Evolutionary conservation across 768 basidiomycete species (phyloP).

Genomic region (Tricholomella constricta): DNA sequence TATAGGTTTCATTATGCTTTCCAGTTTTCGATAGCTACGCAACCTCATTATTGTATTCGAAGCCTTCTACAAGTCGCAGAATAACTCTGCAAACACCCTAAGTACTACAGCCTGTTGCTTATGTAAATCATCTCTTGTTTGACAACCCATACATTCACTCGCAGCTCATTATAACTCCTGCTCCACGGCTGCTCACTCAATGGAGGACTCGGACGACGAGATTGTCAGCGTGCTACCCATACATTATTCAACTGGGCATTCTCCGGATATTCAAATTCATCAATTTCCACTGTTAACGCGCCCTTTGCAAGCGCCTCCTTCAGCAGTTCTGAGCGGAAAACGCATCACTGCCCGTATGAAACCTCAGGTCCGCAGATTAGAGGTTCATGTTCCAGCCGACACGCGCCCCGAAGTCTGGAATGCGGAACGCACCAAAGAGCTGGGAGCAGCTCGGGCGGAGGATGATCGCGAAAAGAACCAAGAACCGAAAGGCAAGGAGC

Average conservation of each 20-base stretch:
- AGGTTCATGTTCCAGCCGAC: slow-evolving; percentile 84
- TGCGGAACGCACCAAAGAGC: slow-evolving; percentile 61
- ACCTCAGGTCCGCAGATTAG: slow-evolving; percentile 58
- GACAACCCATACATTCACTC: too few species aligned
- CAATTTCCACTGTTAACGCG: slow-evolving; percentile 80
- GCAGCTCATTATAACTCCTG: not conserved
- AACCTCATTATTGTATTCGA: not conserved
- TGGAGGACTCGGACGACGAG: slow-evolving; percentile 52
- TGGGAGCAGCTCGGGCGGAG: slow-evolving; percentile 66
- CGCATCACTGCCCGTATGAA: slow-evolving; percentile 75
- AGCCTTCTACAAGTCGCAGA: not conserved
- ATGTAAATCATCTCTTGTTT: not conserved
- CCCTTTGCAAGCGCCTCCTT: slow-evolving; percentile 76
- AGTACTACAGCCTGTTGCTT: too few species aligned
- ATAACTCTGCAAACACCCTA: too few species aligned
- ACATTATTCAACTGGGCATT: slow-evolving; percentile 63
- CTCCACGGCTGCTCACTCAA: not conserved
- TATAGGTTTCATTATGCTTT: not conserved
- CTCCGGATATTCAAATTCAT: slow-evolving; percentile 71
- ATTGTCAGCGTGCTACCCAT: slow-evolving; percentile 71
- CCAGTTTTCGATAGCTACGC: not conserved
- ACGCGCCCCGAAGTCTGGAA: slow-evolving; percentile 82
- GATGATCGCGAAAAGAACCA: slow-evolving; percentile 84
- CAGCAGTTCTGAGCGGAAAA: slow-evolving; percentile 72
- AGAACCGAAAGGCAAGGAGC: slow-evolving; percentile 45